phyloP scores from a whole-genome alignment of 495 filamentous ascomycete species.

The Extremus antarcticus region DNA sequence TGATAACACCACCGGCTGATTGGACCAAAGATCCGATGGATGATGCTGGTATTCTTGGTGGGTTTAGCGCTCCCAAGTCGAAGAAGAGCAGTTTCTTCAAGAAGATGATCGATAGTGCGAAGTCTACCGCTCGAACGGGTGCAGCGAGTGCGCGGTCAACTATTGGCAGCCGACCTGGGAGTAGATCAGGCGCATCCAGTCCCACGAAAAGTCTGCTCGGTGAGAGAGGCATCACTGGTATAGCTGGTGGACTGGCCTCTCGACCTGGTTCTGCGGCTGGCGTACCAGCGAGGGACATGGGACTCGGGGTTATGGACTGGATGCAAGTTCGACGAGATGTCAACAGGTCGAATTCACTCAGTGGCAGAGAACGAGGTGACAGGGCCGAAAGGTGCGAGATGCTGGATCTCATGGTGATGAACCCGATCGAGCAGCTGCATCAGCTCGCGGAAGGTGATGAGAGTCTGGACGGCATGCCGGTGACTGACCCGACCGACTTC shows the following conservation, averaged over 20 bases:
- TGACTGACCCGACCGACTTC: constrained; percentile 77
- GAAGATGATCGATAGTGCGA: constrained; percentile 88
- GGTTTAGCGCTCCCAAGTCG: constrained; percentile 72
- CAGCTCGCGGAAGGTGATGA: constrained; percentile 86
- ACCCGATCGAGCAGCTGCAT: constrained; percentile 76
- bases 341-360: constrained; percentile 86
- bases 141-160: constrained; percentile 82
- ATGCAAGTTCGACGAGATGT: constrained; percentile 91
- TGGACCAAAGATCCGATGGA: constrained; percentile 34
- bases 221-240: constrained; percentile 37
- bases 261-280: constrained; percentile 31
- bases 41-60: constrained; percentile 55
- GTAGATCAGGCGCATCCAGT: constrained; percentile 17
- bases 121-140: constrained; percentile 87
- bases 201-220: constrained; percentile 22
- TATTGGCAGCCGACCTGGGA: constrained; percentile 43
- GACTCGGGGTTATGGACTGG: constrained; percentile 63
- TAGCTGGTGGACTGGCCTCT: constrained; percentile 39
- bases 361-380: constrained; percentile 74
- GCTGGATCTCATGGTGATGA: constrained; percentile 79
- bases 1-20: constrained; percentile 37
- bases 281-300: constrained; percentile 52
- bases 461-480: constrained; percentile 69
- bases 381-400: constrained; percentile 87
- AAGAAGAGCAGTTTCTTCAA: constrained; percentile 95